Conservation (phyloP, 306 rosid species). For the Sesbania bispinosa region DNA sequence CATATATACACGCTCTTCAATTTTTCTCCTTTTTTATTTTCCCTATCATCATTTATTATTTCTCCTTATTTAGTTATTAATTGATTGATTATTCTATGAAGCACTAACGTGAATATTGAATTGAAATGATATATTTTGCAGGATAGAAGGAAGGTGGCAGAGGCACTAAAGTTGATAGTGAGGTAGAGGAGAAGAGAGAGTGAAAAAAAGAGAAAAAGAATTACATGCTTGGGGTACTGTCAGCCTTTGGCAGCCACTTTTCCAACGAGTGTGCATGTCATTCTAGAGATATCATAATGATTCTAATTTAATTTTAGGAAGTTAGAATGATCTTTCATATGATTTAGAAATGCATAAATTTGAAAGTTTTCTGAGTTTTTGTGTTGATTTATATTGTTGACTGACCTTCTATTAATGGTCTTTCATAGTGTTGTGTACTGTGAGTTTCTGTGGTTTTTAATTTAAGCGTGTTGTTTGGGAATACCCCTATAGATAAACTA, state of each 20-base stretch:
- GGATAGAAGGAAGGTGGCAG: slow-evolving; percentile 94
- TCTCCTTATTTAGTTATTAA: too few species aligned
- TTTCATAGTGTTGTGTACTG: background rate
- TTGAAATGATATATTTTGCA: background rate
- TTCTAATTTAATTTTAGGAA: background rate
- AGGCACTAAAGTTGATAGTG: slow-evolving; percentile 69
- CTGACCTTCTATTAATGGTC: background rate
- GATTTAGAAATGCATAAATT: background rate
- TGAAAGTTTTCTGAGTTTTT: background rate
- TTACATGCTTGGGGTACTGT: slow-evolving; percentile 75
- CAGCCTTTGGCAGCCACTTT: slow-evolving; percentile 71
- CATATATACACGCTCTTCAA: too few species aligned
- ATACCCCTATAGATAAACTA: background rate
- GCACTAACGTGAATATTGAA: too few species aligned
- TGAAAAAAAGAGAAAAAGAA: slow-evolving; percentile 49
- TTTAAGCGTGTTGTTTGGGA: background rate
- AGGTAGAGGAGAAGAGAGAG: slow-evolving; percentile 60
- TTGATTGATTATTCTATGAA: too few species aligned
- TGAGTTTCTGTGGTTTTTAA: background rate
- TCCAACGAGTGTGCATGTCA: slow-evolving; percentile 30
- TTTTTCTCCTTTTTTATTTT: too few species aligned
- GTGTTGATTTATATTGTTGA: background rate
- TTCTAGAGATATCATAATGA: background rate
- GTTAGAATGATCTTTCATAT: background rate
- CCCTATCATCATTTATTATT: too few species aligned